These are phyloP conservation scores for Tuber brumale DNA, from an alignment of 495 filamentous ascomycete genomes.

Conservation along the genomic window DNA sequence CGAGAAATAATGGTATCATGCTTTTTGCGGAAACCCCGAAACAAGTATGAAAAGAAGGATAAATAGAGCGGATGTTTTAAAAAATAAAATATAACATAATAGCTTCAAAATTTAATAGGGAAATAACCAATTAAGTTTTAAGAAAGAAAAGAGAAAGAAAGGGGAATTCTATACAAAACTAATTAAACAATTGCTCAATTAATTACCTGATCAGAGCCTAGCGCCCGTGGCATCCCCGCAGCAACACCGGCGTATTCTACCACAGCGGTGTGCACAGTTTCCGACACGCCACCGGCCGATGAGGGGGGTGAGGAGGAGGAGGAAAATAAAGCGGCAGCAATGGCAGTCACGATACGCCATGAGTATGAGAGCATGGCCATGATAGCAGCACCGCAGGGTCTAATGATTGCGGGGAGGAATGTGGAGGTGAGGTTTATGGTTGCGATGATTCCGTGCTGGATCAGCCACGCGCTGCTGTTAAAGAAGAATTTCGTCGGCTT, in stretches of 20 bases:
- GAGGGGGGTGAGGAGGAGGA: neutral
- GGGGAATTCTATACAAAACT: neutral
- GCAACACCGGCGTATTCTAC: neutral
- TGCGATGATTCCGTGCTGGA: neutral
- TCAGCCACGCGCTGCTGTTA: neutral
- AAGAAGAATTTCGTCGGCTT: neutral
- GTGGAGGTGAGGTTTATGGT: conserved; percentile 8
- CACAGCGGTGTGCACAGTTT: neutral
- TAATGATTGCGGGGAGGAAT: conserved; percentile 8
- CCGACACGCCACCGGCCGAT: neutral
- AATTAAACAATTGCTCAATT: neutral
- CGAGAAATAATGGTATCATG: neutral
- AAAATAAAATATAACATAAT: neutral
- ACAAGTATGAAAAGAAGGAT: neutral
- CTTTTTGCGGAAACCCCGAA: neutral
- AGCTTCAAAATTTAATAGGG: neutral
- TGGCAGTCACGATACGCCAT: conserved; percentile 6
- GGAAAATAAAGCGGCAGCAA: neutral
- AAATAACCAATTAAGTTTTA: neutral
- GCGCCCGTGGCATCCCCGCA: neutral
- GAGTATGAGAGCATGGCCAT: conserved; percentile 1
- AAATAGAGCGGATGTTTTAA: neutral
- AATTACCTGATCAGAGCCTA: conserved; percentile 4
- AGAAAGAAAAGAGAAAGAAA: neutral
- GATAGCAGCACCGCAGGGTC: neutral